Percentiles rank a stretch among this genome's conserved stretches.
Evolutionary conservation across 768 basidiomycete genomes (phyloP).

Genomic region (Arthromyces matolae): DNA sequence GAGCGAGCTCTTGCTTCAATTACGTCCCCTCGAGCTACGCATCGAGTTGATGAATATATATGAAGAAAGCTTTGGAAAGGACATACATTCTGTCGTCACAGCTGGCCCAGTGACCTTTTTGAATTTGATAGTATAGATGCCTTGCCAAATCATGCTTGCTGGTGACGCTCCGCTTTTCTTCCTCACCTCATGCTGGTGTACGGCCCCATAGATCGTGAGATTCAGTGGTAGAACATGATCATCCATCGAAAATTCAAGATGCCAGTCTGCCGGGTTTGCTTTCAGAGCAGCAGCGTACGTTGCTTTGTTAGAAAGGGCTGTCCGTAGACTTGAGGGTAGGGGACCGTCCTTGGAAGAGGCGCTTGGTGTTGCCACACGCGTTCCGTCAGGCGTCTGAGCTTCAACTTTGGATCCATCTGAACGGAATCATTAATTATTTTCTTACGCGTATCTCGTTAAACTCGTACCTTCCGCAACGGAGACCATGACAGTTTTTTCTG

Average conservation of each 20-base stretch:
- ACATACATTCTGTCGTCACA: slow-evolving; percentile 58
- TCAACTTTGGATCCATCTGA: slow-evolving; percentile 90
- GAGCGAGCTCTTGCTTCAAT: slow-evolving; percentile 51
- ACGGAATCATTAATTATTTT: background rate
- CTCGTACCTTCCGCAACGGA: slow-evolving; percentile 73
- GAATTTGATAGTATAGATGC: slow-evolving; percentile 88
- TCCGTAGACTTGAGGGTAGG: slow-evolving; percentile 25
- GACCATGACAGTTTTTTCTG: slow-evolving; percentile 85
- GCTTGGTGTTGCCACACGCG: slow-evolving; percentile 86
- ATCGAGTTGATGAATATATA: background rate
- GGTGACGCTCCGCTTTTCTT: slow-evolving; percentile 64
- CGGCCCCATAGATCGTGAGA: slow-evolving; percentile 93
- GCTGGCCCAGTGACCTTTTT: slow-evolving; percentile 87
- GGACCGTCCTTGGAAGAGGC: slow-evolving; percentile 40
- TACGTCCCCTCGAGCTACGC: slow-evolving; percentile 36
- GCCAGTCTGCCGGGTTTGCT: slow-evolving; percentile 92
- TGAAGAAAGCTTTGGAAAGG: background rate
- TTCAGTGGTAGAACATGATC: slow-evolving; percentile 81
- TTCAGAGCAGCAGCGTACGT: slow-evolving; percentile 96
- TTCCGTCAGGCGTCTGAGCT: slow-evolving; percentile 96
- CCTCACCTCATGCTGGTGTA: slow-evolving; percentile 85
- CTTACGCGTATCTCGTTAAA: background rate
- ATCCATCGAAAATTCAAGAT: slow-evolving; percentile 93
- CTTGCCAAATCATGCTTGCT: slow-evolving; percentile 81
- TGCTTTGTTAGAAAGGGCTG: slow-evolving; percentile 34